A percentile compares a stretch with the other conserved stretches of the same genome.
Evolutionary conservation across 371 early-diverging fungal species (phyloP).

Genomic region (Smittium culicis): DNA sequence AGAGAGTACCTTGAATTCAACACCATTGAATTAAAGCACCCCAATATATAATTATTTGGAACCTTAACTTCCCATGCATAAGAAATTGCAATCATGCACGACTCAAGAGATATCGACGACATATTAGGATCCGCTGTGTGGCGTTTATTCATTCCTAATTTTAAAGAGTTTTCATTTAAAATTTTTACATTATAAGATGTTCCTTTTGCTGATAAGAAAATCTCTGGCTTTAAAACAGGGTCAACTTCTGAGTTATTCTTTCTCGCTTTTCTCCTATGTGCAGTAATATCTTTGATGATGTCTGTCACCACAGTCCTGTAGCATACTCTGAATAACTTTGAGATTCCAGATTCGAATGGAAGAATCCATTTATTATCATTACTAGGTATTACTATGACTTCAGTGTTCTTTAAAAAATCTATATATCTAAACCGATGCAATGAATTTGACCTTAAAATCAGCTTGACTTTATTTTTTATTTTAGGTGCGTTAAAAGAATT

Average conservation of each 20-base stretch:
- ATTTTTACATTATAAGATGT: background rate
- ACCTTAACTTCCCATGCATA: background rate
- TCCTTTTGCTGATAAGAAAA: background rate
- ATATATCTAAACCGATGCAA: background rate
- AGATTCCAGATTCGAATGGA: background rate
- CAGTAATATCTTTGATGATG: background rate
- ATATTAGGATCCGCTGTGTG: background rate
- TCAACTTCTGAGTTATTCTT: background rate
- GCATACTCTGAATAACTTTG: background rate
- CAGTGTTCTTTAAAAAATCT: background rate
- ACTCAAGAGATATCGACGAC: background rate
- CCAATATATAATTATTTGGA: background rate
- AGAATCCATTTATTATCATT: background rate
- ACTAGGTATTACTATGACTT: background rate
- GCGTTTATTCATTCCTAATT: background rate
- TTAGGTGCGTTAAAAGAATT: too few relatives aligned
- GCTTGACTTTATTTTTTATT: background rate
- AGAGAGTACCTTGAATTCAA: background rate
- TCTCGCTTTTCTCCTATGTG: background rate
- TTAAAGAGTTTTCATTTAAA: background rate
- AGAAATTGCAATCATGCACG: background rate
- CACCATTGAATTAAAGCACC: background rate
- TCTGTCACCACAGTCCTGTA: background rate
- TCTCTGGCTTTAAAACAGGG: background rate
- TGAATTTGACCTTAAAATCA: background rate